Evolutionary conservation across 805 yeast genomes (phyloP), one percentile per base, ranked within the genome.

Genomic region (Wickerhamomyces chaumierensis): DNA sequence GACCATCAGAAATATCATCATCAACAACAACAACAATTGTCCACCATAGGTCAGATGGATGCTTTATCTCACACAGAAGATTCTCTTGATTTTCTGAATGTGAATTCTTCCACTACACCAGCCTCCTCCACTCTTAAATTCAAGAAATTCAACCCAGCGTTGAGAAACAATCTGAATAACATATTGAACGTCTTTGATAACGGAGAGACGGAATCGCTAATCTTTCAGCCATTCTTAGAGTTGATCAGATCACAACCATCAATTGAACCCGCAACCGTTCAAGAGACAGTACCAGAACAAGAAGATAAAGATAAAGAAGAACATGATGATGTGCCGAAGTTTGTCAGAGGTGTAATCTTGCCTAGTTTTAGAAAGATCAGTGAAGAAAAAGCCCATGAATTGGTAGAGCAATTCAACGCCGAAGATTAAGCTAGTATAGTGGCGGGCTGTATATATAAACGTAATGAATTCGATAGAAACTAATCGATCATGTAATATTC

Each of bases 151-250:
- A 43, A 51, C 32, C 37, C 43, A 8, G 45, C 43, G 6, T 39
- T 53, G 27, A 53, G 49, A 33, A 45, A 42, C 4, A 17, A 48
- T 0, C 32, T 53, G 33, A 45, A 48, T 4, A 53, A 53, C 18
- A 53, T 53, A 12, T 43, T 53, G 18, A 52, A 44, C 23, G 52
- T 47, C 36, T 31, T 52, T 23, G 56, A 52, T 23, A 47, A 47
- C 35, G 56, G 58, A 0, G 33, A 31, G 15, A 31, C 12, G 5
- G 33, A 31, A 31, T 28, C 45, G 2, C 31, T 51, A 17, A 39
- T 52, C 16, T 52, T 52, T 36, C 45, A 43, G 12, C 55, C 55
- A 7, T 52, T 53, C 38, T 49, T 53, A 23, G 56, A 51, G 35
- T 38, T 51, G 19, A 52, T 53, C 18, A 32, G 25, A 16, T 25